phyloP scores from a whole-genome alignment of 2,329 filamentous ascomycete genomes.

The Sporothrix pallida region DNA sequence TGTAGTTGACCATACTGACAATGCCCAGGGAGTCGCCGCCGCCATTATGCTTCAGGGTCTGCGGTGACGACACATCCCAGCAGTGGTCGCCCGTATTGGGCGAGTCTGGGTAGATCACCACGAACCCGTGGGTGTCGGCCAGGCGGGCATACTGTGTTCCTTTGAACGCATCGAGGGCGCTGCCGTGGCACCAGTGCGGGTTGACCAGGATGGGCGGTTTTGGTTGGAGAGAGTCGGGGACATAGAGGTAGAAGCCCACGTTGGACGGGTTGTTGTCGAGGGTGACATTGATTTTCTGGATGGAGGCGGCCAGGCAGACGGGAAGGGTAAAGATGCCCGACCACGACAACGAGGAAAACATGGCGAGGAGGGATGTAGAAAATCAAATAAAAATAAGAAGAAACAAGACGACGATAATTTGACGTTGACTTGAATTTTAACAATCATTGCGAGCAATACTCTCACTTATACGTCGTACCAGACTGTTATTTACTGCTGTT shows the following conservation, averaged over 20 bases:
- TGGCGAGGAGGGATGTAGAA: not conserved
- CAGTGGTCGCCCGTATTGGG: conserved; percentile 53
- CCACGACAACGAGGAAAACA: not conserved
- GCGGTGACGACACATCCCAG: conserved; percentile 63
- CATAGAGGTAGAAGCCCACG: conserved; percentile 59
- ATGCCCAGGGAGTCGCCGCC: not conserved
- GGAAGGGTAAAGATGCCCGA: not conserved
- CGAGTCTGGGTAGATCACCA: conserved; percentile 52
- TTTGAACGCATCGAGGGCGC: conserved; percentile 55
- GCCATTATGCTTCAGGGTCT: conserved; percentile 50
- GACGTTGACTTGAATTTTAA: not conserved
- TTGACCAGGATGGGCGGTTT: conserved; percentile 60
- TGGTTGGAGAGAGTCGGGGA: conserved; percentile 50
- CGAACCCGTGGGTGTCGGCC: conserved; percentile 60
- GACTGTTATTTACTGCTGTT: not conserved
- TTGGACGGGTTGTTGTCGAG: conserved; percentile 56
- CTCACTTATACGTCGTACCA: not conserved
- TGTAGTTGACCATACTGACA: conserved; percentile 60
- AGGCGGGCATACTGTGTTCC: conserved; percentile 60
- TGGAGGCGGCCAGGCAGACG: not conserved
- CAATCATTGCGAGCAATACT: no score
- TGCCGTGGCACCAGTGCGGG: conserved; percentile 63
- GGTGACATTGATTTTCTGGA: conserved; percentile 28
- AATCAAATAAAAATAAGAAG: not conserved
- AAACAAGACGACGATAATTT: not conserved